Conservation (phyloP, 495 filamentous ascomycete species). For the Filosporella fistucella region DNA sequence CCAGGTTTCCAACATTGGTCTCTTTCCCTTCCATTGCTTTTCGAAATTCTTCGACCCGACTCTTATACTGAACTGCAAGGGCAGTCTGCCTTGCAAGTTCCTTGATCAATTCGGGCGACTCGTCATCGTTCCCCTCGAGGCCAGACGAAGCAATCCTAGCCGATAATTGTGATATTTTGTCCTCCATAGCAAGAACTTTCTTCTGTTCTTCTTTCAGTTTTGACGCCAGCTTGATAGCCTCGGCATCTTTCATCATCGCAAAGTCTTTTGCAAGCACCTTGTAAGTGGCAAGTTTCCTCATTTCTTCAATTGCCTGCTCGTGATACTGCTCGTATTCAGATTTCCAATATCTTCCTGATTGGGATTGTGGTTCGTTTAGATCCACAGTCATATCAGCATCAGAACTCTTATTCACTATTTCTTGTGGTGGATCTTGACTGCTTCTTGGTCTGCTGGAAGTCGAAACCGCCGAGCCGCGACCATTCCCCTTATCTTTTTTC, state of each 20-base stretch:
- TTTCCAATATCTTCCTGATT: slow-evolving; percentile 94
- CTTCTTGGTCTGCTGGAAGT: slow-evolving; percentile 21
- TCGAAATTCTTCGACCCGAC: slow-evolving; percentile 60
- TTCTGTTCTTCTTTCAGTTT: slow-evolving; percentile 46
- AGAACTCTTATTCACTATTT: slow-evolving; percentile 13
- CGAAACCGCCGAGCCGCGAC: no score
- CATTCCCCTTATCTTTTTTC: background rate
- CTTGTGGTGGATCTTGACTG: slow-evolving; percentile 11
- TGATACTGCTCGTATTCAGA: slow-evolving; percentile 81
- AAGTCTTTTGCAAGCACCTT: slow-evolving; percentile 82
- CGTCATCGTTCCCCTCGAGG: slow-evolving; percentile 34
- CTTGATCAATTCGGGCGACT: slow-evolving; percentile 38
- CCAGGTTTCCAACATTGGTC: background rate
- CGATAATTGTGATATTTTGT: slow-evolving; percentile 57
- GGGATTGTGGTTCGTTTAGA: slow-evolving; percentile 72
- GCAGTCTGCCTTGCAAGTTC: slow-evolving; percentile 64
- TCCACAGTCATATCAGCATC: slow-evolving; percentile 68
- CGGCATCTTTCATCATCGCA: slow-evolving; percentile 82
- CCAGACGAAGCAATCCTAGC: slow-evolving; percentile 40
- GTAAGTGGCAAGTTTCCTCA: slow-evolving; percentile 73
- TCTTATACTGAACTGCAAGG: slow-evolving; percentile 62
- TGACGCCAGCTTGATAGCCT: slow-evolving; percentile 66
- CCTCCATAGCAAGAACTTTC: slow-evolving; percentile 35
- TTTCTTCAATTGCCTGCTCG: slow-evolving; percentile 69
- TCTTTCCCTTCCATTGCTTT: slow-evolving; percentile 41